These are phyloP conservation scores for Akanthomyces lecanii DNA, from an alignment of 2,329 filamentous ascomycete genomes.

Conservation along the genomic window DNA sequence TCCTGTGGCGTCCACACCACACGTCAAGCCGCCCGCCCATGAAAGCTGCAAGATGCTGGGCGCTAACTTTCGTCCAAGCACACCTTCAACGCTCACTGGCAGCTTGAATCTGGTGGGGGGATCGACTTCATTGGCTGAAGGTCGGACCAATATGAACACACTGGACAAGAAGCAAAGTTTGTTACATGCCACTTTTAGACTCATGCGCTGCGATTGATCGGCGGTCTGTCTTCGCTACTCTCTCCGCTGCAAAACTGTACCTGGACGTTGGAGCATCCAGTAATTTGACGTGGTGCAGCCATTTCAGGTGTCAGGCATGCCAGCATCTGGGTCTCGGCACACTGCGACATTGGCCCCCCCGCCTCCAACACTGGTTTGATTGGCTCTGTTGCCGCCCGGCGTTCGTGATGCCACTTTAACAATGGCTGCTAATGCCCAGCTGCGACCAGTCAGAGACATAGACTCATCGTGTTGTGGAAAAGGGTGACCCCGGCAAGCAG, in stretches of 20 bases:
- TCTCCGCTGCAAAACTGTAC: background rate
- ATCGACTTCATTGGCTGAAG: background rate
- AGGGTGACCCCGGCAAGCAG: background rate
- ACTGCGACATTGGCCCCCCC: background rate
- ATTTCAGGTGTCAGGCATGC: background rate
- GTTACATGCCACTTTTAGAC: background rate
- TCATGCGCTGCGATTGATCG: background rate
- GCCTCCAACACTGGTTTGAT: background rate
- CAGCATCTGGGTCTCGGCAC: slow-evolving; percentile 5
- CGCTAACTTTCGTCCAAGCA: background rate
- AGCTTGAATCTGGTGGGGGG: background rate
- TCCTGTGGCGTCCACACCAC: background rate
- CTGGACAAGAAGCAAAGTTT: background rate
- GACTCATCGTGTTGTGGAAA: background rate
- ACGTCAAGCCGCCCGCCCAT: background rate
- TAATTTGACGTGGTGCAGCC: background rate
- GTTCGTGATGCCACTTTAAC: slow-evolving; percentile 9
- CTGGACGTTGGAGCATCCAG: background rate
- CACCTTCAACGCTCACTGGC: background rate
- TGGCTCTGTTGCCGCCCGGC: slow-evolving; percentile 14
- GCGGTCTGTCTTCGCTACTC: background rate
- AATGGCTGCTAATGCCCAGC: background rate
- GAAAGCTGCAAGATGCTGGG: background rate
- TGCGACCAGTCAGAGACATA: slow-evolving; percentile 11
- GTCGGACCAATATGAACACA: background rate